phyloP scores from a whole-genome alignment of 75 land plant species.

The Chamaecyparis obtusa region DNA sequence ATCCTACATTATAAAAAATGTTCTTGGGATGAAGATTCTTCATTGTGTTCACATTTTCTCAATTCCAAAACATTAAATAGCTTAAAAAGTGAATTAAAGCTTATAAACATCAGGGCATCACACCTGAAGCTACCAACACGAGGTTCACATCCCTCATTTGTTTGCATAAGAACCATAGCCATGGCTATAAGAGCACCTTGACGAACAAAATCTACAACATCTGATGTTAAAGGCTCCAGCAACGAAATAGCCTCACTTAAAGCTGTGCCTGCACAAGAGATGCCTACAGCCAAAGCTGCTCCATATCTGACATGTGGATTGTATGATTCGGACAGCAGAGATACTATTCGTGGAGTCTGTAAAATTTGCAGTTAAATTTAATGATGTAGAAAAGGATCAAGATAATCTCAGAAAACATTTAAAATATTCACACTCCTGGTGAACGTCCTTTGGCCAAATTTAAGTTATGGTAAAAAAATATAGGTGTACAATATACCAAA shows the following conservation, averaged over 20 bases:
- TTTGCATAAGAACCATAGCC: conserved; percentile 98
- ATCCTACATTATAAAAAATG: background rate
- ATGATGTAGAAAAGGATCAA: background rate
- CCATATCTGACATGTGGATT: conserved; percentile 98
- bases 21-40: background rate
- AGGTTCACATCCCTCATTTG: conserved; percentile 86
- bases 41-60: background rate
- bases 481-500: background rate
- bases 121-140: conserved; percentile 92
- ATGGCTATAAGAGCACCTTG: conserved; percentile 99
- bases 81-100: background rate
- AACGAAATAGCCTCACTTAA: conserved; percentile 93
- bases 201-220: conserved; percentile 98
- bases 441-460: background rate
- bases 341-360: conserved; percentile 98
- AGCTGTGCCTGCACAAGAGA: conserved; percentile 97
- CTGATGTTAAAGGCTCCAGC: conserved; percentile 94
- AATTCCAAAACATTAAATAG: background rate
- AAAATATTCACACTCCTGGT: background rate
- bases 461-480: background rate
- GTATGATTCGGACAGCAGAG: conserved; percentile 92
- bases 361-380: background rate
- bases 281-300: conserved; percentile 98
- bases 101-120: background rate
- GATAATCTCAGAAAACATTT: background rate